Conservation (phyloP, 305 asterid species). For the Salvia sclarea region DNA sequence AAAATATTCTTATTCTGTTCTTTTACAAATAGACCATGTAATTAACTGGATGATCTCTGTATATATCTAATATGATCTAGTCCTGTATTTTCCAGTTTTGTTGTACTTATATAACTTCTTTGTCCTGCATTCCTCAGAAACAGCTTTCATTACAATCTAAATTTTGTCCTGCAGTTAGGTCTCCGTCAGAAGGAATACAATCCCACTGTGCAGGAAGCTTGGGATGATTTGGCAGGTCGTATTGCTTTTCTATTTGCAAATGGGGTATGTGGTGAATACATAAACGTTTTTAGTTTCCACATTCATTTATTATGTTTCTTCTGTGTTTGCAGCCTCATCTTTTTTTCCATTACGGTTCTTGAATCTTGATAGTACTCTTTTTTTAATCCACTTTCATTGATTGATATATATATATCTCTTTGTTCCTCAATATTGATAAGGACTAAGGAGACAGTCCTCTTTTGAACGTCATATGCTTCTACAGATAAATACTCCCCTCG, state of each 20-base stretch:
- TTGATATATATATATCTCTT: slow-evolving; percentile 10
- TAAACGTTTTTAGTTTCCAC: slow-evolving; percentile 16
- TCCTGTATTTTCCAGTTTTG: background rate
- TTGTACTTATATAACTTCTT: background rate
- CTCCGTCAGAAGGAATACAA: slow-evolving; percentile 60
- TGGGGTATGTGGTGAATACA: slow-evolving; percentile 55
- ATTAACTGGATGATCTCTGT: background rate
- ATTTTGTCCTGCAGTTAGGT: slow-evolving; percentile 59
- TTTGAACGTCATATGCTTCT: background rate
- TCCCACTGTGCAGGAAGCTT: slow-evolving; percentile 72
- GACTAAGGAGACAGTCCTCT: background rate
- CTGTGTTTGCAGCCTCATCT: background rate
- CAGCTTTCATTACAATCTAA: slow-evolving; percentile 18
- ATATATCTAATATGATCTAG: background rate
- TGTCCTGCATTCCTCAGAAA: slow-evolving; percentile 12
- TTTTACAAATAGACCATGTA: background rate
- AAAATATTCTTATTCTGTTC: background rate
- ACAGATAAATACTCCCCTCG: too few species aligned
- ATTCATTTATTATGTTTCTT: slow-evolving; percentile 3
- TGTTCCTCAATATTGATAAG: background rate
- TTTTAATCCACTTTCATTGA: background rate
- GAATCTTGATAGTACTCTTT: background rate
- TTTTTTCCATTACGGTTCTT: background rate
- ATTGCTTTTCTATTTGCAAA: slow-evolving; percentile 62
- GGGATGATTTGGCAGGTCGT: slow-evolving; percentile 69